Evolutionary conservation across 257 asterid species (phyloP).

Genomic region (Jasminum sambac): DNA sequence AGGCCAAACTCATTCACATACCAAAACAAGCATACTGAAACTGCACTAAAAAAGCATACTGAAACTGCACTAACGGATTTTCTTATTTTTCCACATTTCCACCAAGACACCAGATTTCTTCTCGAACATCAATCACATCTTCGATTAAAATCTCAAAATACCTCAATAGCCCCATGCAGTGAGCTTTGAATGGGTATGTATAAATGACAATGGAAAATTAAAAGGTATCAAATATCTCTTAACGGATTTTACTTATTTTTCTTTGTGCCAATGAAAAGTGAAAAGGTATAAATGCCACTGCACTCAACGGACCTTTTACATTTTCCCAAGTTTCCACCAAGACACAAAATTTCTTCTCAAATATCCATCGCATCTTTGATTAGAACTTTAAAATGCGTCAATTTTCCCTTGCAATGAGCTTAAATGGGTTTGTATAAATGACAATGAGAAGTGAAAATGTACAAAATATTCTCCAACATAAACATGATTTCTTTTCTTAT

Average conservation of each 20-base stretch:
- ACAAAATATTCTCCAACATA: constrained; percentile 6
- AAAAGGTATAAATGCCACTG: background rate
- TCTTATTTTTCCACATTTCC: background rate
- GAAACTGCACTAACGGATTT: no score
- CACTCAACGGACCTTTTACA: background rate
- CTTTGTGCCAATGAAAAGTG: no score
- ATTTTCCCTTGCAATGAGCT: background rate
- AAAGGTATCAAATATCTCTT: constrained; percentile 2
- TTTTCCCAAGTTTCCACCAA: background rate
- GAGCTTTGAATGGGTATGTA: constrained; percentile 4
- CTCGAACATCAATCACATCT: constrained; percentile 4
- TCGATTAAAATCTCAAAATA: background rate
- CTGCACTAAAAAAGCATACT: no score
- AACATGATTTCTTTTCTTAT: constrained; percentile 11
- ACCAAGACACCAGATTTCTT: constrained; percentile 6
- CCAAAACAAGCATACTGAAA: background rate
- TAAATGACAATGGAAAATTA: background rate
- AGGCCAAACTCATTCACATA: background rate
- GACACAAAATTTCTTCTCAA: background rate
- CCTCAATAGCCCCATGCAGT: constrained; percentile 1
- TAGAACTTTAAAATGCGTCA: constrained; percentile 1
- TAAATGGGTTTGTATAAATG: constrained; percentile 2
- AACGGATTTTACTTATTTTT: no score
- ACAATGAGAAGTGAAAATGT: background rate
- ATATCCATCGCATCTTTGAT: constrained; percentile 12